phyloP scores from a whole-genome alignment of 345 rosid species.

The Pseudoturritis turrita region DNA sequence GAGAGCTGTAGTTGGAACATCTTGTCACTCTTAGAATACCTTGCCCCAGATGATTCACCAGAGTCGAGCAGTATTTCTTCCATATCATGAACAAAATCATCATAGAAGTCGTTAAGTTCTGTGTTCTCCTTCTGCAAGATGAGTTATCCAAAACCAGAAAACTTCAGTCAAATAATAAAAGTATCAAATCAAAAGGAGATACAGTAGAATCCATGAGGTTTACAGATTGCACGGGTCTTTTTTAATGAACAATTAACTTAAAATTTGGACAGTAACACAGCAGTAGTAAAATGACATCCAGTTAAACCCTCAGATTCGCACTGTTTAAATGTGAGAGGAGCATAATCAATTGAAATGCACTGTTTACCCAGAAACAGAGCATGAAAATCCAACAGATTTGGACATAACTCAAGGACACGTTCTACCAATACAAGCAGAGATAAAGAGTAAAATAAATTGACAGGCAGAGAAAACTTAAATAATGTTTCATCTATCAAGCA shows the following conservation, averaged over 20 bases:
- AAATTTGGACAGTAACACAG: neutral
- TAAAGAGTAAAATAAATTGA: neutral
- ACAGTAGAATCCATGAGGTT: neutral
- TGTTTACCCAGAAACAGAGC: constrained; percentile 1
- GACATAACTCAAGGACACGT: neutral
- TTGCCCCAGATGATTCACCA: constrained; percentile 61
- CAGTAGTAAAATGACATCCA: neutral
- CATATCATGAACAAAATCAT: constrained; percentile 94
- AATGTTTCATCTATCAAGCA: neutral
- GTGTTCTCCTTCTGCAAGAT: constrained; percentile 52
- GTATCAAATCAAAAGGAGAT: neutral
- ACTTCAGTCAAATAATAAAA: neutral
- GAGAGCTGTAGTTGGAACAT: constrained; percentile 47
- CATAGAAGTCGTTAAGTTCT: constrained; percentile 57
- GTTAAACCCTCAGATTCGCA: neutral
- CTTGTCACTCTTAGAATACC: constrained; percentile 48
- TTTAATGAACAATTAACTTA: neutral
- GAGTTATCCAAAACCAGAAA: constrained; percentile 27
- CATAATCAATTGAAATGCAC: neutral
- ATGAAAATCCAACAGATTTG: neutral
- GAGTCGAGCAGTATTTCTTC: constrained; percentile 89
- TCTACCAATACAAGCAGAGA: constrained; percentile 7
- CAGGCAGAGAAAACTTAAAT: neutral
- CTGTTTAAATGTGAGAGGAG: constrained; percentile 1
- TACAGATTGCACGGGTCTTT: neutral